A percentile compares a stretch with the other conserved stretches of the same genome.
phyloP scores from a whole-genome alignment of 345 rosid species.

The Populus alba region DNA sequence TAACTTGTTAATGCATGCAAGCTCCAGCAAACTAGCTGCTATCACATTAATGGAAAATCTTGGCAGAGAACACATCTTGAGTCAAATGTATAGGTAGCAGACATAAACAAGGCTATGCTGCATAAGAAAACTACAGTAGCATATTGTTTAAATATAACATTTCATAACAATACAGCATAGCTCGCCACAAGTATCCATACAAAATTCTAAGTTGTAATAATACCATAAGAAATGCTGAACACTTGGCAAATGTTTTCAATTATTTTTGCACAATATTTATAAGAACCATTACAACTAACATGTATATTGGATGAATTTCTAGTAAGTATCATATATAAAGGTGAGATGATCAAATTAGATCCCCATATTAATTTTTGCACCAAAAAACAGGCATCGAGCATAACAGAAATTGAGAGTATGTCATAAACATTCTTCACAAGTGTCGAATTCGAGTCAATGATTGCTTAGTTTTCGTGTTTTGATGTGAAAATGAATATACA shows the following conservation, averaged over 20 bases:
- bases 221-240: neutral
- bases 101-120: too few relatives aligned
- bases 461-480: neutral
- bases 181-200: neutral
- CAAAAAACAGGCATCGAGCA: neutral
- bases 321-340: neutral
- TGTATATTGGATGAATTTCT: neutral
- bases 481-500: conserved; percentile 4
- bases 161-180: neutral
- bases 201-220: neutral
- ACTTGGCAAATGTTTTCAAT: neutral
- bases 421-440: neutral
- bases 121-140: neutral
- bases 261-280: neutral
- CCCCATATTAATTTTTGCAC: neutral
- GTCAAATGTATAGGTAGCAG: too few relatives aligned
- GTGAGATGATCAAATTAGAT: neutral
- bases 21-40: neutral
- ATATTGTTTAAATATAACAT: neutral
- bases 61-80: neutral
- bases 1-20: neutral
- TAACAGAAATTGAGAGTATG: neutral
- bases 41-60: neutral
- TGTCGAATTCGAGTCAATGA: neutral
- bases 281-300: neutral